Conservation (phyloP, 257 asterid species). For the Solanum appendiculatum region DNA sequence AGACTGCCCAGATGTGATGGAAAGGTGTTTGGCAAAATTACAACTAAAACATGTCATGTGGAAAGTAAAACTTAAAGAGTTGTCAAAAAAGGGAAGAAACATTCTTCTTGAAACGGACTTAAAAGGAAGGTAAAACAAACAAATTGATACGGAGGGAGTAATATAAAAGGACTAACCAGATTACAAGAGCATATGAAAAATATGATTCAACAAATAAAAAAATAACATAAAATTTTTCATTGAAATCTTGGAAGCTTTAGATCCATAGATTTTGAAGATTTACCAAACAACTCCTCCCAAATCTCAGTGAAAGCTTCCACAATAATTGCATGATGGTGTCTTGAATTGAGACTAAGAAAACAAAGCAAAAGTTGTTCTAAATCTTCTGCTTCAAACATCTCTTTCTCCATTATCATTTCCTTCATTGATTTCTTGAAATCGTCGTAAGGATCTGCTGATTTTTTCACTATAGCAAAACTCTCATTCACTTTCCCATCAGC, state of each 20-base stretch:
- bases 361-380: constrained; percentile 60
- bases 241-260: background rate
- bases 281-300: constrained; percentile 37
- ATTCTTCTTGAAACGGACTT: rapidly evolving
- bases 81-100: background rate
- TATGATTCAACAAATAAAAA: background rate
- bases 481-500: constrained; percentile 23
- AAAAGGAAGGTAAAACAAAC: background rate
- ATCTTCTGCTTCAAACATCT: constrained; percentile 48
- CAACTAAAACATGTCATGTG: background rate
- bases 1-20: background rate
- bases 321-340: constrained; percentile 50
- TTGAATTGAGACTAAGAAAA: constrained; percentile 59
- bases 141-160: background rate
- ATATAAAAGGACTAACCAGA: background rate
- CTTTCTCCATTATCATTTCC: constrained; percentile 67
- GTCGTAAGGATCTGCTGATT: constrained; percentile 50
- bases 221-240: background rate
- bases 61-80: background rate
- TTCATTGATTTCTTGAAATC: constrained; percentile 83
- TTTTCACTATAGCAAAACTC: constrained; percentile 62
- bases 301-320: constrained; percentile 55
- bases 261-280: background rate
- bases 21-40: background rate
- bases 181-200: background rate